Percentiles rank a stretch among this genome's conserved stretches.
phyloP scores from a whole-genome alignment of 441 rosid species.

The Melastoma candidum region DNA sequence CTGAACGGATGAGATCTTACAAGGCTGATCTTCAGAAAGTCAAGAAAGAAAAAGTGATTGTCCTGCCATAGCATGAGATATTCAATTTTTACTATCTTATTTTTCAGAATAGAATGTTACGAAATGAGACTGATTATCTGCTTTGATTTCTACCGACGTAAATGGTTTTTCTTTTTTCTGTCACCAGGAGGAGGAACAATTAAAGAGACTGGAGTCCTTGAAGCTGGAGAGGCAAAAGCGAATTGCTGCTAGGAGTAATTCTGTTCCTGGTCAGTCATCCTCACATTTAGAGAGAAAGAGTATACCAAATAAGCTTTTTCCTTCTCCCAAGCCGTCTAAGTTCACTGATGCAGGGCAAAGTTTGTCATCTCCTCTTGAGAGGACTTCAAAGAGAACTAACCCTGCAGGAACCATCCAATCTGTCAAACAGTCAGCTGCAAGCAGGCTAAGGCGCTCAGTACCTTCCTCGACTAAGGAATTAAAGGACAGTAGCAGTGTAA shows the following conservation, averaged over 20 bases:
- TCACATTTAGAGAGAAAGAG: slow-evolving; percentile 42
- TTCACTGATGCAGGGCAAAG: slow-evolving; percentile 82
- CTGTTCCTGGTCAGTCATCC: slow-evolving; percentile 39
- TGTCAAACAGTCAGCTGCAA: slow-evolving; percentile 44
- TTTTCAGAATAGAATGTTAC: background rate
- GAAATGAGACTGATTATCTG: background rate
- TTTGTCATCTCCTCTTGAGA: slow-evolving; percentile 61
- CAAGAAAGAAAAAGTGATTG: slow-evolving; percentile 77
- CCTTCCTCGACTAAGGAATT: slow-evolving; percentile 59
- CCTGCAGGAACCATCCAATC: slow-evolving; percentile 42
- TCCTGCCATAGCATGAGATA: background rate
- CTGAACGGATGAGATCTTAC: slow-evolving; percentile 75
- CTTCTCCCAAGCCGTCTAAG: slow-evolving; percentile 64
- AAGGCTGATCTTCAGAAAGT: slow-evolving; percentile 93
- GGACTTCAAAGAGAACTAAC: slow-evolving; percentile 36
- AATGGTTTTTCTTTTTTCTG: background rate
- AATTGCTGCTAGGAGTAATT: slow-evolving; percentile 68
- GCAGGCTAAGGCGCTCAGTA: slow-evolving; percentile 51
- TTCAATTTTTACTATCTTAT: background rate
- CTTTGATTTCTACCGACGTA: background rate
- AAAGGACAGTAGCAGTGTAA: slow-evolving; percentile 32
- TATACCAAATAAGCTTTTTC: slow-evolving; percentile 54
- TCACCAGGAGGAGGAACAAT: slow-evolving; percentile 73
- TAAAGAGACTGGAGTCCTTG: slow-evolving; percentile 69
- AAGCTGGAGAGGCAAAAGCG: slow-evolving; percentile 89